Conservation (phyloP, 2,329 filamentous ascomycete genomes). For the Gaeumannomyces sp. region DNA sequence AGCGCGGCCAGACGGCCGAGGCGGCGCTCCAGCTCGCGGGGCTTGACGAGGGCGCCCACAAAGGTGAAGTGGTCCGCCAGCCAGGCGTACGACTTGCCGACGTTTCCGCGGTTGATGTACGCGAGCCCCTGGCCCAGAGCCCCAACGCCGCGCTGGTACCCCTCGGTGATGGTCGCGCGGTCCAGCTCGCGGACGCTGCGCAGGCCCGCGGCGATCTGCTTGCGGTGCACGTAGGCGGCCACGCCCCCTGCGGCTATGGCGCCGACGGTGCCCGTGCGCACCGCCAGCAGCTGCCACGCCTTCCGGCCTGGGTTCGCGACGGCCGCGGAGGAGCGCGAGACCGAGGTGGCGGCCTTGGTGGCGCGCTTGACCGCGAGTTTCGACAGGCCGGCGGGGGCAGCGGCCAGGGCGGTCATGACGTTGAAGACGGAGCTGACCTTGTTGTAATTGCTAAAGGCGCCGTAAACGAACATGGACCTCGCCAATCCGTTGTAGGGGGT, state of each 20-base stretch:
- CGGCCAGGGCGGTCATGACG: slow-evolving; percentile 47
- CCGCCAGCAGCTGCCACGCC: slow-evolving; percentile 59
- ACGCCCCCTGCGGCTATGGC: slow-evolving; percentile 76
- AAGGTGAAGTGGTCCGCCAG: slow-evolving; percentile 80
- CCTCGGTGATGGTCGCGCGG: slow-evolving; percentile 39
- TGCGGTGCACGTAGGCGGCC: slow-evolving; percentile 71
- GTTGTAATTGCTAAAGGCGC: slow-evolving; percentile 53
- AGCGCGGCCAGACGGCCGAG: slow-evolving; percentile 56
- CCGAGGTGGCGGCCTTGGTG: slow-evolving; percentile 19
- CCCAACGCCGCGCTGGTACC: slow-evolving; percentile 43
- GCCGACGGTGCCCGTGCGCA: slow-evolving; percentile 75
- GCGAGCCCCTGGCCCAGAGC: slow-evolving; percentile 47
- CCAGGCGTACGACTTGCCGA: slow-evolving; percentile 68
- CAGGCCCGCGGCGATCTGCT: slow-evolving; percentile 52
- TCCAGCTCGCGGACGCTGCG: slow-evolving; percentile 41
- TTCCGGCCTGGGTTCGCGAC: slow-evolving; percentile 38
- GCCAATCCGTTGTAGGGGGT: slow-evolving; percentile 71
- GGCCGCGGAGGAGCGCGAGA: slow-evolving; percentile 15
- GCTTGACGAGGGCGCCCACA: slow-evolving; percentile 70
- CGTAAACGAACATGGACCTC: slow-evolving; percentile 54
- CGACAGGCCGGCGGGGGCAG: slow-evolving; percentile 38
- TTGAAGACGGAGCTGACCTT: slow-evolving; percentile 52
- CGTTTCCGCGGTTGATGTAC: slow-evolving; percentile 51
- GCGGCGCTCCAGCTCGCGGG: slow-evolving; percentile 63
- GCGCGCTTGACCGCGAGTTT: slow-evolving; percentile 30